A percentile compares a stretch with the other conserved stretches of the same genome.
phyloP scores from a whole-genome alignment of 75 land plant genomes.

The Isoetes taiwanensis region DNA sequence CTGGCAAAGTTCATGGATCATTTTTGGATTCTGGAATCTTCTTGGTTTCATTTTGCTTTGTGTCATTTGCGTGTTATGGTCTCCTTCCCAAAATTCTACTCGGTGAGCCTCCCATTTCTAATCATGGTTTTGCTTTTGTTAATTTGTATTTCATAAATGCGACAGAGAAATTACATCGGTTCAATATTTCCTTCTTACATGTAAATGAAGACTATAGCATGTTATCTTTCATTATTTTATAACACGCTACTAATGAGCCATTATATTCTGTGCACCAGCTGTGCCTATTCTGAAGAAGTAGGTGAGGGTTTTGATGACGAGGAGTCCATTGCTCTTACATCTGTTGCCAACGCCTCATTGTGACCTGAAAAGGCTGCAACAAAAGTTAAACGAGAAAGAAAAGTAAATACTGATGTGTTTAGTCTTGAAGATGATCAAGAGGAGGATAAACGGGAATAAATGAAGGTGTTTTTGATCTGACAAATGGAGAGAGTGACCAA shows the following conservation, averaged over 20 bases:
- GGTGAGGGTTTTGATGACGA: not conserved
- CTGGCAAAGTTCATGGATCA: not conserved
- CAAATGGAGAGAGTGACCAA: no score
- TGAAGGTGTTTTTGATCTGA: no score
- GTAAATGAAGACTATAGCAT: no score
- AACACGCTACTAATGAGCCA: no score
- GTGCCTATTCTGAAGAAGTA: not conserved
- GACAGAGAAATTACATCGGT: not conserved
- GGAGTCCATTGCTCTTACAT: not conserved
- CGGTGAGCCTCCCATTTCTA: not conserved
- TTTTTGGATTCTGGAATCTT: not conserved
- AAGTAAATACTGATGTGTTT: not conserved
- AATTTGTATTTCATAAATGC: not conserved
- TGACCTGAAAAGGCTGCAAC: not conserved
- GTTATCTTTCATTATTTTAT: no score
- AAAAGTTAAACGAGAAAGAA: not conserved
- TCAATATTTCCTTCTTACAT: no score
- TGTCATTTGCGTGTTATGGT: not conserved
- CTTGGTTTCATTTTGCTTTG: not conserved
- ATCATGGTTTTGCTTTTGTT: not conserved
- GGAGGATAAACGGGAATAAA: constrained; percentile 7
- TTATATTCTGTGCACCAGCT: no score
- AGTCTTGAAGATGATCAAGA: not conserved
- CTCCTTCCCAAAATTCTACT: not conserved
- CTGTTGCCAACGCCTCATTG: not conserved